A percentile compares a stretch with the other conserved stretches of the same genome.
Conservation (phyloP, 441 rosid genomes). For the Jatropha podagrica region DNA sequence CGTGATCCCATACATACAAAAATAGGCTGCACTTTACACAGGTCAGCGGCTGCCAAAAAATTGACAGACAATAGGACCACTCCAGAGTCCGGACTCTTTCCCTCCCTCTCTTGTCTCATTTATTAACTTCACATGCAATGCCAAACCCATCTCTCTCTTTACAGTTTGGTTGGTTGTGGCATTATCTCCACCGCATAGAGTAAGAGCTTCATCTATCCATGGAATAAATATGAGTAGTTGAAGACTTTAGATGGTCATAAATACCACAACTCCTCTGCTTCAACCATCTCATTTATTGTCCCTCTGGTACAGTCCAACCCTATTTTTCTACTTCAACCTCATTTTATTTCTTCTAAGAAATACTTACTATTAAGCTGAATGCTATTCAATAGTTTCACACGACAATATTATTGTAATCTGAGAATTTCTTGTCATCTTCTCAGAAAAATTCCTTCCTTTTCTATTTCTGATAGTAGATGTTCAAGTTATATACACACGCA, state of each 20-base stretch:
- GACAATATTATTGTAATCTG: neutral
- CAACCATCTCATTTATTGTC: neutral
- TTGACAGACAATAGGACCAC: too few relatives aligned
- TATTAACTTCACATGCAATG: conserved; percentile 42
- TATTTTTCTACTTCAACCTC: neutral
- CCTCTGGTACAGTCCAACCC: neutral
- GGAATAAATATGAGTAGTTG: conserved; percentile 27
- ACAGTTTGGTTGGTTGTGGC: neutral
- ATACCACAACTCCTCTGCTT: conserved; percentile 19
- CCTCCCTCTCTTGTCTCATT: conserved; percentile 25
- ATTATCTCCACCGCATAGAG: conserved; percentile 9
- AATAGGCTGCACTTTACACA: too few relatives aligned
- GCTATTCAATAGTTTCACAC: neutral
- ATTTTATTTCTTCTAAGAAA: too few relatives aligned
- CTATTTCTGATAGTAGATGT: neutral
- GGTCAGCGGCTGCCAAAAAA: too few relatives aligned
- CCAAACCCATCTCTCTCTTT: neutral
- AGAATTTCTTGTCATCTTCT: neutral
- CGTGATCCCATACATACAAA: too few relatives aligned
- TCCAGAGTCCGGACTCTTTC: too few relatives aligned
- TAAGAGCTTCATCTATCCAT: neutral
- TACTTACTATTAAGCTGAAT: neutral
- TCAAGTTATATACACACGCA: neutral
- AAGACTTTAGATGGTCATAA: conserved; percentile 12
- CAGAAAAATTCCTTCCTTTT: neutral